Conservation (phyloP, 305 asterid species). For the Plantago lanceolata region DNA sequence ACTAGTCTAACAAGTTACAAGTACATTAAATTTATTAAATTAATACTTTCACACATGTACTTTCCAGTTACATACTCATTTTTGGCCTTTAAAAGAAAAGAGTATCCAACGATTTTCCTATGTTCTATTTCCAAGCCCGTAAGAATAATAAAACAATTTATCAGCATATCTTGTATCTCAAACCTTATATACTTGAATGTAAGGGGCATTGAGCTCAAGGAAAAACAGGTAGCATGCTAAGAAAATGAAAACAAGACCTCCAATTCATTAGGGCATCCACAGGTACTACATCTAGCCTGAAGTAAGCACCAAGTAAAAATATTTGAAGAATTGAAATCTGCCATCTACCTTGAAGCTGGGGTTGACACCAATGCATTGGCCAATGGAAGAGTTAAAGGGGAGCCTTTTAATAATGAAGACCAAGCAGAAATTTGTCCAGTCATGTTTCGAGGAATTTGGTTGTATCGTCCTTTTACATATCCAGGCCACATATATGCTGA, state of each 20-base stretch:
- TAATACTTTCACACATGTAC: no score
- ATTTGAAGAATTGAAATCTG: slow-evolving; percentile 21
- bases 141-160: no score
- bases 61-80: background rate
- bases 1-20: background rate
- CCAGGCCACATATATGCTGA: slow-evolving; percentile 96
- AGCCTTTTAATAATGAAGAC: slow-evolving; percentile 84
- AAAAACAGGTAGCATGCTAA: slow-evolving; percentile 10
- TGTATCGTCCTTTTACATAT: slow-evolving; percentile 77
- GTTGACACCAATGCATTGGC: slow-evolving; percentile 70
- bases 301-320: slow-evolving; percentile 19
- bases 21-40: background rate
- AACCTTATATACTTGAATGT: no score
- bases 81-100: background rate
- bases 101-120: background rate
- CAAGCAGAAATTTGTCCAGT: slow-evolving; percentile 76
- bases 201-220: background rate
- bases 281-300: slow-evolving; percentile 10
- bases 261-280: background rate
- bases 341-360: slow-evolving; percentile 87
- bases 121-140: background rate
- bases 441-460: slow-evolving; percentile 71
- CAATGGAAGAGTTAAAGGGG: slow-evolving; percentile 71
- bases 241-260: slow-evolving; percentile 7
- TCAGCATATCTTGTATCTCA: no score